Conservation (phyloP, 257 asterid species). For the Agastache rugosa region DNA sequence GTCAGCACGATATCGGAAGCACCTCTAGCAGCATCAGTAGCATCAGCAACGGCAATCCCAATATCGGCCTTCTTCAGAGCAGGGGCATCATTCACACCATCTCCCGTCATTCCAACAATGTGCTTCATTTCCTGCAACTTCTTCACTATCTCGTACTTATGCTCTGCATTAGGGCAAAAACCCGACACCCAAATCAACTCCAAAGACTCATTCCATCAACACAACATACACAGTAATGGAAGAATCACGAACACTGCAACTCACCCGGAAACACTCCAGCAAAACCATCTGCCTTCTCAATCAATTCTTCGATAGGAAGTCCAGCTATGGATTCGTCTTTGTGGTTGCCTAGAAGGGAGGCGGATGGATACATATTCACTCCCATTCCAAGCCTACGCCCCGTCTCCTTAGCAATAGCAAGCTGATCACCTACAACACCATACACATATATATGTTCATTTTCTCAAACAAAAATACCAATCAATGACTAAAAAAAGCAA, state of each 20-base stretch:
- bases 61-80: slow-evolving; percentile 95
- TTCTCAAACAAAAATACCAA: not conserved
- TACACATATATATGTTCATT: not conserved
- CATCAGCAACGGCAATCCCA: slow-evolving; percentile 96
- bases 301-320: slow-evolving; percentile 85
- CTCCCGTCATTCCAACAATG: slow-evolving; percentile 96
- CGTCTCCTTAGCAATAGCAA: slow-evolving; percentile 93
- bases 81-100: slow-evolving; percentile 96
- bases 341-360: slow-evolving; percentile 81
- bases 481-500: not conserved
- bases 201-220: slow-evolving; percentile 2
- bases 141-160: slow-evolving; percentile 95
- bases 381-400: slow-evolving; percentile 99
- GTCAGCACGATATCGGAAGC: slow-evolving; percentile 95
- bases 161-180: slow-evolving; percentile 55
- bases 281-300: slow-evolving; percentile 95
- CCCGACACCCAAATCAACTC: not conserved
- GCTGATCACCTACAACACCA: slow-evolving; percentile 72
- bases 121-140: slow-evolving; percentile 92
- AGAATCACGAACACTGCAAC: slow-evolving; percentile 22
- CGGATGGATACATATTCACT: slow-evolving; percentile 88
- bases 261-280: slow-evolving; percentile 97
- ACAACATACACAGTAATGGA: not conserved
- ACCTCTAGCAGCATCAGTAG: slow-evolving; percentile 92
- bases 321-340: slow-evolving; percentile 73